Percentiles rank a stretch among this genome's conserved stretches.
phyloP scores from a whole-genome alignment of 2,329 filamentous ascomycete species.

The Elsinoe fawcettii region DNA sequence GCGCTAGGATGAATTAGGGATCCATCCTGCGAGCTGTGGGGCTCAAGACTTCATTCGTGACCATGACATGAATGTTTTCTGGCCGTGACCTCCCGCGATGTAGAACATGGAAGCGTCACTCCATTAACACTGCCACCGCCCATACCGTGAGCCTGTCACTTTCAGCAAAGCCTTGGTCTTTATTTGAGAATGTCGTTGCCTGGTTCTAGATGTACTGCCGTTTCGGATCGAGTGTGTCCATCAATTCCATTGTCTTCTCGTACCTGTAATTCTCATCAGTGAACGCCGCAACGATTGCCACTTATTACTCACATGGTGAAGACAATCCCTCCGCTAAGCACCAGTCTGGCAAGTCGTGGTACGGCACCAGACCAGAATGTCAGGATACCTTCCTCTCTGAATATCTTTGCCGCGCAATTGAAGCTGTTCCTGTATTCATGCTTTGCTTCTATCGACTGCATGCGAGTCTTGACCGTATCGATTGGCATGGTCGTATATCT shows the following conservation, averaged over 20 bases:
- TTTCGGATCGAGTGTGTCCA: constrained; percentile 74
- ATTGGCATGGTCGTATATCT: constrained; percentile 54
- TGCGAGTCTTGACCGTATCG: constrained; percentile 91
- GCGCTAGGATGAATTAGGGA: not conserved
- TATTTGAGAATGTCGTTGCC: not conserved
- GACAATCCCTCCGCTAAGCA: constrained; percentile 91
- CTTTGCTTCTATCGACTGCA: constrained; percentile 90
- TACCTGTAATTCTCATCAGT: constrained; percentile 48
- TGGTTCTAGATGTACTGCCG: constrained; percentile 58
- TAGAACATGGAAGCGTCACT: not conserved
- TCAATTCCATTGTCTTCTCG: constrained; percentile 88
- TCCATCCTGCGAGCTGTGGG: not conserved
- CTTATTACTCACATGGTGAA: constrained; percentile 67
- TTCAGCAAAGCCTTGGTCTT: not conserved
- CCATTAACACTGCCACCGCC: not conserved
- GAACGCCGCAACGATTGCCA: constrained; percentile 13
- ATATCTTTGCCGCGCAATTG: constrained; percentile 72
- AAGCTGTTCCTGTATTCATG: constrained; percentile 79
- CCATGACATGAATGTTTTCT: not conserved
- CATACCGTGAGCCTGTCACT: not conserved
- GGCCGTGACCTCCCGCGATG: not conserved
- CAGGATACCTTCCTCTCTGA: constrained; percentile 78
- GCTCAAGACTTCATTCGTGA: not conserved
- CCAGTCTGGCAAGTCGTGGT: constrained; percentile 72
- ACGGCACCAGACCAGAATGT: constrained; percentile 94